Base-by-base conservation (phyloP, 306 rosid genomes). In the Cucumis cinereus region DNA sequence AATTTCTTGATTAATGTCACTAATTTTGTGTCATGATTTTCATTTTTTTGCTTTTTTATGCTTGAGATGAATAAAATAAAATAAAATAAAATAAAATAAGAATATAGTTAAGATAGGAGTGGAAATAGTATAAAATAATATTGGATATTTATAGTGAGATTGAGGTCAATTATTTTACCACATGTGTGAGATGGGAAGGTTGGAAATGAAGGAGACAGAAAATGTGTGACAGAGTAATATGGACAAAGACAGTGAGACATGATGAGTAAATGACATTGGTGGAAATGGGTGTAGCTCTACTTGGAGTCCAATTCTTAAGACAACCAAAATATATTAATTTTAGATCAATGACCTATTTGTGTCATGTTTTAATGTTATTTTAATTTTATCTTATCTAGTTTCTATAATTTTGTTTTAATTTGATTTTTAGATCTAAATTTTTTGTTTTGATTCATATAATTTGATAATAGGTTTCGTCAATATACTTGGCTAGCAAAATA, bases 211-310 rank as follows among this genome's bases (percentile, higher is more conserved):
- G 53, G 74, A 69, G 54, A 67, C 54, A 67, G 24, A 4, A 45
- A 47, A 70, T 70, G 75, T 69, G 75, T 47, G 75, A 49, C 75
- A 70, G 57, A 23, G 30, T 70, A 70, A 70, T 70, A 70, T 28
- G 56, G 58, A 70, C 75, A 70, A 70, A 70, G n/a, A 43, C 75
- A 70, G 36, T 45, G 55, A 6, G 22, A 70, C 57, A 68, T 68
- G 20, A 68, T 23, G 10, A 68, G 10, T 70, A 13, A 70, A 45
- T 70, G 40, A 70, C 24, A 47, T 43, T 68, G 74, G 71, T 9
- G 71, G 69, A 23, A 15, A 62, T 11, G 71, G 49, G 9, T 64
- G 71, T 36, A 64, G 6, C 49, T 36, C 71, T 36, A 35, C 50
- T 35, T 36, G 71, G 71, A 64, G 71, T 36, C 71, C 71, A 64